Base-by-base conservation (phyloP, 2,329 filamentous ascomycete species). In the Verticillium albo-atrum region DNA sequence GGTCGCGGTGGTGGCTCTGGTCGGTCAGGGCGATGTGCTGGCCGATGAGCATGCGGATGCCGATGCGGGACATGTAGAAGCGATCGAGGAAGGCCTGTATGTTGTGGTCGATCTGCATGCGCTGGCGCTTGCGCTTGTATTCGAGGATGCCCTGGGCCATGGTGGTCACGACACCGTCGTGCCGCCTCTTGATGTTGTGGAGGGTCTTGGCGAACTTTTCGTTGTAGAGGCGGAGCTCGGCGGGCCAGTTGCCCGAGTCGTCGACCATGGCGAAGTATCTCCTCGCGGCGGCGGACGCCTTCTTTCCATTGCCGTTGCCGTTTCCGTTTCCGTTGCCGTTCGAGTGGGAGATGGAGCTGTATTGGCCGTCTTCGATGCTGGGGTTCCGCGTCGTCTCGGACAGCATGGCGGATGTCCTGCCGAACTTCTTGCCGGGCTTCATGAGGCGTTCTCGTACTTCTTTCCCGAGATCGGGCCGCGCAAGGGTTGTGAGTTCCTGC, bases 31-130 rank as follows among this genome's bases (percentile, higher is more conserved):
- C 95, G 70, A 99, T 97, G 79, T 99, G 95, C 75, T 99, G 95
- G 57, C 95, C 95, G 68, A 99, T 97, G 56, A 99, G 87, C 95
- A 99, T 99, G 68, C 95, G 91, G 67, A 99, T 99, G 65, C 95
- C 95, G 70, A 99, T 99, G 63, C 95, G 91, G 52, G 93, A 97
- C 95, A 99, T 99, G 82, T 99, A 99, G 77, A 99, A 99, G 61
- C 95, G 91, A 77, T 99, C 95, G 65, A 99, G 86, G 80, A 99
- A 99, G 58, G 92, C 89, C 75, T 99, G 95, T 61, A 99, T 97
- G 68, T 93, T 96, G 73, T 93, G 89, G 77, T 98, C 95, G 70
- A 99, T 99, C 72, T 98, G 95, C 89, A 98, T 95, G 58, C 95
- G 88, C 82, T 99, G 95, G 63, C 92, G 87, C 72, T 90, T 94